Evolutionary conservation across 495 filamentous ascomycete genomes (phyloP).

Genomic region (Cenococcum geophilum): DNA sequence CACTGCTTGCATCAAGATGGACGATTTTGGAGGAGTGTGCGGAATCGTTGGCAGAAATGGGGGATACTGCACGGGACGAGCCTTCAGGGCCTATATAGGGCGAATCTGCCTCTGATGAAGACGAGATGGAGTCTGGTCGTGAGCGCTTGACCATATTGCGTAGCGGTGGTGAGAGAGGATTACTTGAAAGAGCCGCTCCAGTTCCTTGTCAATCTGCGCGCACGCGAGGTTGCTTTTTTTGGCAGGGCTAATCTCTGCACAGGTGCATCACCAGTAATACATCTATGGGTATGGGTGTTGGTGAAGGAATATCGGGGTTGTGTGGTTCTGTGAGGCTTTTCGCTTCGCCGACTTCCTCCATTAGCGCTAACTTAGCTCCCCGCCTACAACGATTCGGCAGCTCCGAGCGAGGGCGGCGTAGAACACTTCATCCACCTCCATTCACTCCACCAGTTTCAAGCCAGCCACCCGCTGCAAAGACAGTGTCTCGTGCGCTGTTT

Average conservation of each 20-base stretch:
- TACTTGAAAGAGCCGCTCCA: conserved; percentile 4
- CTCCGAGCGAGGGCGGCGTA: background rate
- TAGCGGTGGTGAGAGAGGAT: conserved; percentile 15
- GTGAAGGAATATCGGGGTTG: background rate
- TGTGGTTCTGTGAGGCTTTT: background rate
- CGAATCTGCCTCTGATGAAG: conserved; percentile 18
- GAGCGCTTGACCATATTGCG: conserved; percentile 58
- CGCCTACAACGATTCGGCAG: background rate
- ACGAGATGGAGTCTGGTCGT: conserved; percentile 45
- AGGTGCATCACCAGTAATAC: background rate
- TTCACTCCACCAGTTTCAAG: conserved; percentile 5
- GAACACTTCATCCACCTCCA: background rate
- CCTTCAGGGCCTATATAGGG: conserved; percentile 3
- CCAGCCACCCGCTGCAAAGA: conserved; percentile 4
- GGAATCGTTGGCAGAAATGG: background rate
- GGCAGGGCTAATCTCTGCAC: background rate
- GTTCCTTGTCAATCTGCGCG: background rate
- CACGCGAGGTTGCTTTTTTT: conserved; percentile 4
- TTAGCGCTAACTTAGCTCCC: background rate
- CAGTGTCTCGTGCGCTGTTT: conserved; percentile 19
- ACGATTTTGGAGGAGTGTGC: conserved; percentile 23
- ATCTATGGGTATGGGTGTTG: background rate
- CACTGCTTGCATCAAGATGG: conserved; percentile 22
- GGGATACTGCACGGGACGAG: conserved; percentile 5
- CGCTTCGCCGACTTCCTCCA: background rate